Evolutionary conservation across 306 rosid species (phyloP).

Genomic region (Bauhinia variegata): DNA sequence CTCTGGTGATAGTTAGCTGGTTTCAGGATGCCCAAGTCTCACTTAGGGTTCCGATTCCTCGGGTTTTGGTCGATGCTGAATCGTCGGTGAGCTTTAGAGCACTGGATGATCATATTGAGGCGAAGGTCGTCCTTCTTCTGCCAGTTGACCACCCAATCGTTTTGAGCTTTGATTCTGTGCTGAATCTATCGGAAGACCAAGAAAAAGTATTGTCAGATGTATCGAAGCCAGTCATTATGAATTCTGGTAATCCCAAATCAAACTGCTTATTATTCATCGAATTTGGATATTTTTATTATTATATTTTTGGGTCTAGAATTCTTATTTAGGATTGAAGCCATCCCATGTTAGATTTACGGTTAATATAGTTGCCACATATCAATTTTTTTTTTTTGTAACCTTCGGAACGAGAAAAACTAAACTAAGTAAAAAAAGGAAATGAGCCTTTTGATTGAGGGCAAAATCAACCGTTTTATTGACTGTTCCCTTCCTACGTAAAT

Average conservation of each 20-base stretch:
- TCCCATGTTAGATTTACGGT: neutral
- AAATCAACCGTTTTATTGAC: no score
- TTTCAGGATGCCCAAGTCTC: constrained; percentile 40
- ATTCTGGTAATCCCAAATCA: constrained; percentile 52
- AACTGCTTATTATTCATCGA: neutral
- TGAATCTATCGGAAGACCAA: constrained; percentile 38
- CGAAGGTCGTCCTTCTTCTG: constrained; percentile 76
- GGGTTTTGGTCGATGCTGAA: constrained; percentile 67
- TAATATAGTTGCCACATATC: neutral
- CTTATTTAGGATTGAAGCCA: neutral
- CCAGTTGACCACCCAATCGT: constrained; percentile 77
- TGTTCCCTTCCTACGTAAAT: no score
- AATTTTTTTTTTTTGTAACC: neutral
- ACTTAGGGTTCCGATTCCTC: constrained; percentile 73
- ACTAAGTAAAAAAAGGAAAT: no score
- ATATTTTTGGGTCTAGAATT: neutral
- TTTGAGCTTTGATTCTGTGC: constrained; percentile 46
- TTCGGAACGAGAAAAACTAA: no score
- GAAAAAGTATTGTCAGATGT: constrained; percentile 28
- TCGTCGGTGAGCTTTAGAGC: constrained; percentile 55
- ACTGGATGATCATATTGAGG: constrained; percentile 72
- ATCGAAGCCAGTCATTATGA: constrained; percentile 50
- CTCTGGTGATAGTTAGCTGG: constrained; percentile 55
- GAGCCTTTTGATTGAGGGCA: no score
- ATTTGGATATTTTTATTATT: neutral